These are phyloP conservation scores for Parastagonospora nodorum DNA, from an alignment of 2,329 filamentous ascomycete species.

Conservation along the genomic window DNA sequence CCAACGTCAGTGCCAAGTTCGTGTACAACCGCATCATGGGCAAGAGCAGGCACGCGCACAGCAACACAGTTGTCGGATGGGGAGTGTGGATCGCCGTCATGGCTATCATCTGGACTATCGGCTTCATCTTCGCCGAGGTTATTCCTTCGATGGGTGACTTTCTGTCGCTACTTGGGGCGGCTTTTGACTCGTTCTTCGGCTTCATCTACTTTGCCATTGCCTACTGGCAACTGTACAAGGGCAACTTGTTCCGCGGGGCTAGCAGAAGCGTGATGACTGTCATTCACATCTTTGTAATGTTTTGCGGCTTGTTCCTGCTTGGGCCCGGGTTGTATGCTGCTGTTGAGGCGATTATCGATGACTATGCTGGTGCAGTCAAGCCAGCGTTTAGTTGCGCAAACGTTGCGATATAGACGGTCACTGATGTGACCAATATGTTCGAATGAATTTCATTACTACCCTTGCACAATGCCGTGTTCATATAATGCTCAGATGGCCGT, in stretches of 20 bases:
- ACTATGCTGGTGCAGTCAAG: slow-evolving; percentile 52
- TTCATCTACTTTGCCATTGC: slow-evolving; percentile 93
- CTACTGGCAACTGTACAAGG: slow-evolving; percentile 74
- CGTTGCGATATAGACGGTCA: slow-evolving; percentile 48
- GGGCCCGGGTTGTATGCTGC: slow-evolving; percentile 60
- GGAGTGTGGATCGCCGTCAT: slow-evolving; percentile 76
- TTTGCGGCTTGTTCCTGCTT: slow-evolving; percentile 55
- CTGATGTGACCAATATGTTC: background rate
- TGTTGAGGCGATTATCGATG: slow-evolving; percentile 57
- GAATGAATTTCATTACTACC: background rate
- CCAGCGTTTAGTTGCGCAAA: slow-evolving; percentile 59
- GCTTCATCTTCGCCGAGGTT: slow-evolving; percentile 87
- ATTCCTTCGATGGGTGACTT: slow-evolving; percentile 88
- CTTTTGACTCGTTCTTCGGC: slow-evolving; percentile 90
- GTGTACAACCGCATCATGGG: slow-evolving; percentile 87
- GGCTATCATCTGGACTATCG: slow-evolving; percentile 73
- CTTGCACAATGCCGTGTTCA: background rate
- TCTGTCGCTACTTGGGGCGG: slow-evolving; percentile 72
- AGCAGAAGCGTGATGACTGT: slow-evolving; percentile 50
- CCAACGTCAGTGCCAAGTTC: slow-evolving; percentile 85
- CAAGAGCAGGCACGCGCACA: slow-evolving; percentile 75
- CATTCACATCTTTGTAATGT: slow-evolving; percentile 54
- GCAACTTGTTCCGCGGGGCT: slow-evolving; percentile 57
- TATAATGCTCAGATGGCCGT: background rate
- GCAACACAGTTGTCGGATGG: slow-evolving; percentile 84